Base-by-base conservation (phyloP, 768 basidiomycete genomes). In the Serendipita sp. region DNA sequence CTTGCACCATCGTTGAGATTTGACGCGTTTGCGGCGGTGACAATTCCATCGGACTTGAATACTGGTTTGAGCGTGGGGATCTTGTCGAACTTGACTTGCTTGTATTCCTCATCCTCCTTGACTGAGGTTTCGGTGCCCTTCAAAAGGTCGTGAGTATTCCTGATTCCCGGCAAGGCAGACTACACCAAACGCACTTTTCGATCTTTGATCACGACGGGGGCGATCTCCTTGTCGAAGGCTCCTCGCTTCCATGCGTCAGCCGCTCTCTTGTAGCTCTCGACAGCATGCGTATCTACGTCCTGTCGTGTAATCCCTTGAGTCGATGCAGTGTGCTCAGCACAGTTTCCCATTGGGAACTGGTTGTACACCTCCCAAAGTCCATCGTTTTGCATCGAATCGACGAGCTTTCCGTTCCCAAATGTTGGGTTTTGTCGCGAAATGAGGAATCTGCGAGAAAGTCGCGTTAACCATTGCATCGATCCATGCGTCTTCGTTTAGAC, bases 281-380 rank as follows among this genome's bases (percentile, higher is more conserved):
- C 85, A 66, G 91, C 91, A 75, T 92, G 93, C 20, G 81, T 77
- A 72, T 99, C 96, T 72, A 89, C 86, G 28, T 85, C 80, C 74
- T 94, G 88, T 45, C 96, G 87, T 61, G 83, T 79, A 74, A 99
- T 94, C 42, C 75, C 74, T 73, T 85, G 78, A 73, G 93, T 93
- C 67, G 80, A 81, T 16, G 93, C 90, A 30, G 88, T 82, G 68
- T 77, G 71, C 75, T 99, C 96, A 68, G 83, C 95, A 72, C 95
- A 98, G 80, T 90, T 90, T 63, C 96, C 96, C 96, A 99, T 99
- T 31, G 92, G 85, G 71, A 91, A 89, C 75, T 97, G 85, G 80
- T 96, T 93, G 81, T 92, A 96, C 61, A 90, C 91, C 74, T 99
- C 96, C 83, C 85, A 89, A 58, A 99, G 88, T 67, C 94, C 96